phyloP scores from a whole-genome alignment of 2,329 filamentous ascomycete genomes.

The Bipolaris cookei region DNA sequence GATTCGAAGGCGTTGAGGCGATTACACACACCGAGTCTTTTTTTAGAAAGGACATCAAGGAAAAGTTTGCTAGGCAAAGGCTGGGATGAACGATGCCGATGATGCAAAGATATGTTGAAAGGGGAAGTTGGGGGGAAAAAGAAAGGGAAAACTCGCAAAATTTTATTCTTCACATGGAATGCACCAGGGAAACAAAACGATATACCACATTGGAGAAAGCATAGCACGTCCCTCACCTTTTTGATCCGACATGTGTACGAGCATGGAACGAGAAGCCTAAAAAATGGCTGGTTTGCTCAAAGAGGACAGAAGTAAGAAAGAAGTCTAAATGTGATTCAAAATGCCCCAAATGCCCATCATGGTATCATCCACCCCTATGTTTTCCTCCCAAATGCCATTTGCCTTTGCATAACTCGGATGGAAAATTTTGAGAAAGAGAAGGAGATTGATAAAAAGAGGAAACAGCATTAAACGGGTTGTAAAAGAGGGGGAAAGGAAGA shows the following conservation, averaged over 20 bases:
- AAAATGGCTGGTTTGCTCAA: background rate
- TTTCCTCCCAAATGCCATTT: background rate
- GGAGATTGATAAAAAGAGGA: background rate
- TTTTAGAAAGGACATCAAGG: background rate
- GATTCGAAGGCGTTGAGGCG: conserved; percentile 16
- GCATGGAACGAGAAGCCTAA: background rate
- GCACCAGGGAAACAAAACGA: background rate
- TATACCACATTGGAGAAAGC: background rate
- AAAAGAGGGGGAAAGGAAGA: background rate
- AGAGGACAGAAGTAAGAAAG: background rate
- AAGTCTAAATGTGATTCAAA: background rate
- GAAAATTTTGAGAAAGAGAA: background rate
- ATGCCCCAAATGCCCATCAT: background rate
- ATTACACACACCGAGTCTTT: background rate
- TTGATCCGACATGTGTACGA: background rate
- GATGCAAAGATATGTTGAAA: background rate
- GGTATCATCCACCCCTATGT: background rate
- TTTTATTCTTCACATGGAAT: background rate
- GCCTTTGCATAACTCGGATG: background rate
- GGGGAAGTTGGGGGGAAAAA: background rate
- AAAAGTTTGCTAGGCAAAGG: background rate
- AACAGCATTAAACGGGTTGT: background rate
- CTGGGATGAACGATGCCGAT: background rate
- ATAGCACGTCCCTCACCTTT: background rate
- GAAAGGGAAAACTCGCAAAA: background rate